Base-by-base conservation (phyloP, 371 early-diverging fungal species). In the Mortierella sp. region DNA sequence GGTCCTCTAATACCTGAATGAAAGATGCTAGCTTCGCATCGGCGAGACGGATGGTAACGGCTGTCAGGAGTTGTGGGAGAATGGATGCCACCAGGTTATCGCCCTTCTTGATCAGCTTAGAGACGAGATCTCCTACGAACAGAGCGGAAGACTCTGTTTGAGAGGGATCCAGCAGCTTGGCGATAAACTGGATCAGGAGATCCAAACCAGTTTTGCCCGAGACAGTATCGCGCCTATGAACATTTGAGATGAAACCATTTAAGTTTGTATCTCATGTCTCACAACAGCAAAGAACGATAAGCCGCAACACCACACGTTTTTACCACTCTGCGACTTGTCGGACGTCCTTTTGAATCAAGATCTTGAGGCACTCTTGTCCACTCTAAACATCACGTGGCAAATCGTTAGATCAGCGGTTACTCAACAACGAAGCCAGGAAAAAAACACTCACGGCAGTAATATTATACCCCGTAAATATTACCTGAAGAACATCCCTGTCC, bases 51-150 rank as follows among this genome's bases (percentile, higher is more conserved):
- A 78, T 75, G 0, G 93, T 88, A 1, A 96, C 93, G 0, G 95
- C 95, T 48, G 89, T 90, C 64, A 97, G 86, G 34, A 98, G 90
- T 24, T 93, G 90, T 4, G 96, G 94, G 48, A 96, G 85, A 13
- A 94, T 90, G 43, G 94, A 92, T 1, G 90, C 78, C 11, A 97
- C 88, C 24, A 85, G 85, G 50, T 90, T 87, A 14, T 92, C 93
- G 19, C 90, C 93, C 85, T 96, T 97, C 85, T 93, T 92, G 74
- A 96, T 94, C 66, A 97, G 77, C 69, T 94, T 94, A 19, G 91
- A 90, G 52, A 96, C 92, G 67, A 98, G 82, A 64, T 95, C 94
- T n/a, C 98, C 98, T 14, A 98, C 93, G 86, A 96, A 96, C 29
- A 95, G 73, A 1, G 95, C 92, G 0, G 95, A 92, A 0, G 95